Percentiles rank a stretch among this genome's conserved stretches.
Conservation (phyloP, 2,329 filamentous ascomycete species). For the Sphaerulina vaccinii region DNA sequence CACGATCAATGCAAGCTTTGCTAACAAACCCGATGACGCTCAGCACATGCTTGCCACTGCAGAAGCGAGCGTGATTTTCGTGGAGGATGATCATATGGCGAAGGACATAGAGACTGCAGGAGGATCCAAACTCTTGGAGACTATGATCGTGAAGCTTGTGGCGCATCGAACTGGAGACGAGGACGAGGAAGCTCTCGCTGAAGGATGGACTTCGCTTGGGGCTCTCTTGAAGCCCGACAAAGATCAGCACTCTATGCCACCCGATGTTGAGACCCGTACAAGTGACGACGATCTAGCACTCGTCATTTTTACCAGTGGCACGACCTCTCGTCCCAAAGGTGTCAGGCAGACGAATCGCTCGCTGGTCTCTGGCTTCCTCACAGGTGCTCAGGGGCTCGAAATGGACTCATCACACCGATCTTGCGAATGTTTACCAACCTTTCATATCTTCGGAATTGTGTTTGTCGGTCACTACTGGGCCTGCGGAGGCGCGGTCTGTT, state of each 20-base stretch:
- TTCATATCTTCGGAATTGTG: not conserved
- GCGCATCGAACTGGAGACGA: not conserved
- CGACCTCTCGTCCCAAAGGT: conserved; percentile 2
- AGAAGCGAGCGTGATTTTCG: not conserved
- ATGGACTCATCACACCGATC: not conserved
- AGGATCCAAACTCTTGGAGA: not conserved
- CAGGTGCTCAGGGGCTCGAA: not conserved
- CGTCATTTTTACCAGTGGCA: not conserved
- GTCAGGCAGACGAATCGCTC: not conserved
- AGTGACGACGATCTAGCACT: not conserved
- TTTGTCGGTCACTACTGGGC: not conserved
- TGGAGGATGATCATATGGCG: not conserved
- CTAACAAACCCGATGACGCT: not conserved
- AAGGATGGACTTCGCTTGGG: not conserved
- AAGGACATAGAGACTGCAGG: not conserved
- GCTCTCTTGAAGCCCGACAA: not conserved
- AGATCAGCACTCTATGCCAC: not conserved
- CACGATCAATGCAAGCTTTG: not conserved
- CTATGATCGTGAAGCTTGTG: not conserved
- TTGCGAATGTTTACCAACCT: not conserved
- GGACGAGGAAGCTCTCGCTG: not conserved
- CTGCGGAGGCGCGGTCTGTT: not conserved
- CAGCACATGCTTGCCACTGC: not conserved
- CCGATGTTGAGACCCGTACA: not conserved
- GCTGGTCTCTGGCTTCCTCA: not conserved